Evolutionary conservation across 2,329 filamentous ascomycete genomes (phyloP), one percentile per base, ranked within the genome.

Genomic region (Xylaria polymorpha): DNA sequence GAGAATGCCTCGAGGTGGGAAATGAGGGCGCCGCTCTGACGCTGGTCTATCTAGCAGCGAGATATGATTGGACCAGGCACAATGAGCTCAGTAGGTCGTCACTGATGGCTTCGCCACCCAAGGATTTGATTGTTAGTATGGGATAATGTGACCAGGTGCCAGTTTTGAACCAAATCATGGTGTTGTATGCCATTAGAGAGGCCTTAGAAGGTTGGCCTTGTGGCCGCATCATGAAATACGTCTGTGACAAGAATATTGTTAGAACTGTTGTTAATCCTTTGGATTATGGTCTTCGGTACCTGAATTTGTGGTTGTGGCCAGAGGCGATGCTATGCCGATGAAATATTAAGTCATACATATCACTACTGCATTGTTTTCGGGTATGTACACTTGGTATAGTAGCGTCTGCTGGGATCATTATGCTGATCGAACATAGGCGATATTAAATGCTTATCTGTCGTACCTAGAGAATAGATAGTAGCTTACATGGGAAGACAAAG

Each of bases 11-110:
- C 25, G 53, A 64, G 50, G 37, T 59, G 46, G 63, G 50, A 67
- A 61, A 67, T 39, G 58, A 64, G 32, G 59, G 35, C 39, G 25
- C 41, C 60, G 64, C 64, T 64, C 46, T 58, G 61, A 69, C 39
- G 51, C 37, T 39, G 37, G n/a, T 64, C 29, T 43, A 43, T 55
- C 50, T 15, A 44, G 37, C n/a, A 55, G 25, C 43, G 55, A 60
- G 39, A 53, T 20, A 55, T 58, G 37, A 51, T 59, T 63, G 55
- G 50, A 35, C 48, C 4, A 32, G 56, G 20, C 48, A 29, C 10
- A 35, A 55, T 37, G 12, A n/a, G n/a, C 22, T 44, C 32, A 50
- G 53, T 66, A 48, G 20, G 50, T 48, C 25, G 20, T 43, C 18
- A 22, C 37, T 39, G 51, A 35, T 58, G 25, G 43, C 35, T 53